Conservation (phyloP, 2,329 filamentous ascomycete species). For the Lachnum nothofagi region DNA sequence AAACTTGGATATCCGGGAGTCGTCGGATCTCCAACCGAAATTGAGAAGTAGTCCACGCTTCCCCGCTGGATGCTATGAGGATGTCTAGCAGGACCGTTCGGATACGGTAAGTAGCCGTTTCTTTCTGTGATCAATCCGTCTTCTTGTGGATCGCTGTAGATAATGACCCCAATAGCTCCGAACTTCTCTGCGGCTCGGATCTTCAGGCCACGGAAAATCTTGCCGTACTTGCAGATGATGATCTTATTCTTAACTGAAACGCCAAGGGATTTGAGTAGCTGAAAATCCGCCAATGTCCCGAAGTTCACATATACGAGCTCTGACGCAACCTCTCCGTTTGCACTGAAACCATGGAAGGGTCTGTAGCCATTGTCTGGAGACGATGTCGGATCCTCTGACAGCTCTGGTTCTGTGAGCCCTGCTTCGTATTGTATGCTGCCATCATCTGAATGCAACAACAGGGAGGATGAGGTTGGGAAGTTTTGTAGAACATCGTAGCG, state of each 20-base stretch:
- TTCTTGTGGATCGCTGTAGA: constrained; percentile 86
- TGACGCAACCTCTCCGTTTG: constrained; percentile 84
- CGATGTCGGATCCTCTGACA: constrained; percentile 78
- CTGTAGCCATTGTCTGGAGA: constrained; percentile 68
- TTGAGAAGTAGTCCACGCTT: constrained; percentile 75
- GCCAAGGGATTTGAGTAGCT: constrained; percentile 71
- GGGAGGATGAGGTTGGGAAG: too few species aligned
- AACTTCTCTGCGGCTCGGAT: constrained; percentile 88
- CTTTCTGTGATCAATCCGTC: constrained; percentile 76
- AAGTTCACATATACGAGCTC: constrained; percentile 88
- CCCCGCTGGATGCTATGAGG: constrained; percentile 87
- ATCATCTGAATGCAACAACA: too few species aligned
- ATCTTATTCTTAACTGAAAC: constrained; percentile 79
- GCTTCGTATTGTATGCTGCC: too few species aligned
- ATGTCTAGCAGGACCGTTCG: constrained; percentile 78
- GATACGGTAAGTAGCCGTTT: constrained; percentile 75
- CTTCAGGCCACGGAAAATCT: constrained; percentile 83
- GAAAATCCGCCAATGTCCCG: constrained; percentile 78
- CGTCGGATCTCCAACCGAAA: constrained; percentile 66
- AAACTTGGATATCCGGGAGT: constrained; percentile 92
- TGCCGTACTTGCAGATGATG: constrained; percentile 78
- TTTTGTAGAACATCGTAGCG: too few species aligned
- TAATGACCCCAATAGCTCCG: constrained; percentile 77
- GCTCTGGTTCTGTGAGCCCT: constrained; percentile 73
- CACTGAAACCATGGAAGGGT: constrained; percentile 92